A percentile compares a stretch with the other conserved stretches of the same genome.
Evolutionary conservation across 108 stramenopile species (phyloP).

Genomic region (Fistulifera pelliculosa): DNA sequence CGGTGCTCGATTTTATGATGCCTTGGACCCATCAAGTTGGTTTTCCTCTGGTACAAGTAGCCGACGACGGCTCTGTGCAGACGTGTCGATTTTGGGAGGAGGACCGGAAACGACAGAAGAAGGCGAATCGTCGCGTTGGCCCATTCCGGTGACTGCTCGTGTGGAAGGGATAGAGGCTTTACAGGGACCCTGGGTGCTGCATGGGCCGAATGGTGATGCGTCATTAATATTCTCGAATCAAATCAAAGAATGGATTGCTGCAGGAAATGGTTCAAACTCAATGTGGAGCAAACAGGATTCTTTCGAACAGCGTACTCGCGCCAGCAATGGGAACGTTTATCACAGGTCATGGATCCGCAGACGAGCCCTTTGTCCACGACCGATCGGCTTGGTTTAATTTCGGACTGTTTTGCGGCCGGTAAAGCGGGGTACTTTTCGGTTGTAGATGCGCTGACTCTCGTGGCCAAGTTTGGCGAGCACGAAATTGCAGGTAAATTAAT

Average conservation of each 20-base stretch:
- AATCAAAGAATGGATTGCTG: slow-evolving; percentile 3
- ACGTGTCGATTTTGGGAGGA: neutral
- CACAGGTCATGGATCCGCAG: no score
- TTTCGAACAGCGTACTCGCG: slow-evolving; percentile 4
- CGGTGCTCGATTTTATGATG: slow-evolving; percentile 12
- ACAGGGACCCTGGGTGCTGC: slow-evolving; percentile 8
- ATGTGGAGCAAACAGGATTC: slow-evolving; percentile 10
- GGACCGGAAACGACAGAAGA: neutral
- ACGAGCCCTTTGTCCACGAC: neutral
- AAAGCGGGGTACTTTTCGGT: slow-evolving; percentile 6
- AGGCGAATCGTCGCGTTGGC: slow-evolving; percentile 2
- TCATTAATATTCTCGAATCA: neutral
- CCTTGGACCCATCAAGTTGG: slow-evolving; percentile 36
- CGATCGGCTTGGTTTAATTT: neutral
- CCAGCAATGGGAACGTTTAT: no score
- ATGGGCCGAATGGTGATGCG: slow-evolving; percentile 8
- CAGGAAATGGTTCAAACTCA: slow-evolving; percentile 14
- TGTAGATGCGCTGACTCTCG: slow-evolving; percentile 9
- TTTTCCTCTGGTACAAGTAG: slow-evolving; percentile 37
- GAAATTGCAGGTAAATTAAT: slow-evolving; percentile 7
- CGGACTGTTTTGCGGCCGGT: neutral
- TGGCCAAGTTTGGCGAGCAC: slow-evolving; percentile 12
- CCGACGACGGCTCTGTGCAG: slow-evolving; percentile 13
- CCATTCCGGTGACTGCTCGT: slow-evolving; percentile 13
- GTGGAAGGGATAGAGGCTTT: slow-evolving; percentile 10